A percentile compares a stretch with the other conserved stretches of the same genome.
Evolutionary conservation across 2,329 filamentous ascomycete genomes (phyloP).

Genomic region (Gremmenia infestans): DNA sequence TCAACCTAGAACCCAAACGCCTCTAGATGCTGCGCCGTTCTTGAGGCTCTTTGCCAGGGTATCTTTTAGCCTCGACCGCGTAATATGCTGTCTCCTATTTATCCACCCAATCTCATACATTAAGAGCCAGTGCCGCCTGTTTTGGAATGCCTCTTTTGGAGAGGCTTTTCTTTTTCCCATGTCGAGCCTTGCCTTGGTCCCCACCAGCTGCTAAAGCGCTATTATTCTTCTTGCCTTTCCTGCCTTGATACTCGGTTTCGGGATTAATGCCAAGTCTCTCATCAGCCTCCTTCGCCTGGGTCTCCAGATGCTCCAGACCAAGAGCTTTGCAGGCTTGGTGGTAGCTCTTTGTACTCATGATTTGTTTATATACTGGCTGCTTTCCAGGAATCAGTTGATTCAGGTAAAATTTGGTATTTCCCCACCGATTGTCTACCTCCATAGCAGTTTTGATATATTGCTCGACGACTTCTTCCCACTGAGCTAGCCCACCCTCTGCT

Average conservation of each 20-base stretch:
- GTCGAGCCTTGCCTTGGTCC: slow-evolving; percentile 38
- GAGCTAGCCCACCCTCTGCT: slow-evolving; percentile 62
- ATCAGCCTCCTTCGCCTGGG: slow-evolving; percentile 62
- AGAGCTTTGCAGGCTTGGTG: slow-evolving; percentile 61
- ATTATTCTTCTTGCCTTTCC: slow-evolving; percentile 24
- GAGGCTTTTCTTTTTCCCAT: slow-evolving; percentile 17
- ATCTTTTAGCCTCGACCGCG: neutral
- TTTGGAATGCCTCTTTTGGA: slow-evolving; percentile 18
- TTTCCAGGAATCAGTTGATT: slow-evolving; percentile 83
- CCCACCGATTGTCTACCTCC: slow-evolving; percentile 77
- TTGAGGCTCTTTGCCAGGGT: neutral
- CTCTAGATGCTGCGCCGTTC: slow-evolving; percentile 7
- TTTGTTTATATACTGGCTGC: slow-evolving; percentile 52
- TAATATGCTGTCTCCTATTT: neutral
- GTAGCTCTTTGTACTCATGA: slow-evolving; percentile 68
- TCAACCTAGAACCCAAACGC: slow-evolving; percentile 1
- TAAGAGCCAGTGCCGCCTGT: neutral
- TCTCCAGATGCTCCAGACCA: slow-evolving; percentile 57
- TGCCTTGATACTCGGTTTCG: slow-evolving; percentile 14
- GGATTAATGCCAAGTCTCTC: slow-evolving; percentile 24
- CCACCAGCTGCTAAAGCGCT: slow-evolving; percentile 45
- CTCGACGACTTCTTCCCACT: slow-evolving; percentile 73
- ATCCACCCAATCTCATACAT: neutral
- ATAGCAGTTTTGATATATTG: slow-evolving; percentile 70
- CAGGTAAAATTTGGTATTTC: slow-evolving; percentile 90